Conservation (phyloP, 78 protist genomes). For the Cyanophora paradoxa region DNA sequence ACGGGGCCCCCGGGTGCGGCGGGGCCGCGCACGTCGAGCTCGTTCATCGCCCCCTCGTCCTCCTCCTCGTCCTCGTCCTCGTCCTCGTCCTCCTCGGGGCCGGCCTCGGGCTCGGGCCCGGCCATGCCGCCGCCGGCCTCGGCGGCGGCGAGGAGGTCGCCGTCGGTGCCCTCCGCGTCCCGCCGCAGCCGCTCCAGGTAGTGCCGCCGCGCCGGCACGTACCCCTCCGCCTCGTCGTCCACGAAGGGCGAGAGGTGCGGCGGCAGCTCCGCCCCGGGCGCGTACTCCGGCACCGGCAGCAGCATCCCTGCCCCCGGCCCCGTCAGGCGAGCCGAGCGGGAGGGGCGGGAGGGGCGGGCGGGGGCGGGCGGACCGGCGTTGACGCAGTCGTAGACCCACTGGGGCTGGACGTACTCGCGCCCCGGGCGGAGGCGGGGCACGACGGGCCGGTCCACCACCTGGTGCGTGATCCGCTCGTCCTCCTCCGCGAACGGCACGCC, state of each 20-base stretch:
- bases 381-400: constrained; percentile 90
- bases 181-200: background rate
- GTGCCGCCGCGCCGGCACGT: constrained; percentile 8
- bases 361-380: too few species aligned
- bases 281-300: constrained; percentile 46
- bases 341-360: too few species aligned
- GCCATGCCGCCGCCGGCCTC: constrained; percentile 6
- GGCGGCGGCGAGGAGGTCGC: constrained; percentile 35
- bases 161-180: background rate
- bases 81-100: background rate
- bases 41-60: background rate
- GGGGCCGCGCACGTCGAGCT: too few species aligned
- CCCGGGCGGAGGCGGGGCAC: background rate
- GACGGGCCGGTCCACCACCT: background rate
- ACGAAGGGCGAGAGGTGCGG: constrained; percentile 92
- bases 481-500: constrained; percentile 7
- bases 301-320: too few species aligned
- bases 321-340: too few species aligned
- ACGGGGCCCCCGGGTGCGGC: too few species aligned
- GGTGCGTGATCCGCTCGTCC: constrained; percentile 17
- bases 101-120: background rate
- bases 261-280: constrained; percentile 37
- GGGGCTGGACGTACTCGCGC: constrained; percentile 78
- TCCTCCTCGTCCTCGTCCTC: constrained; percentile 15
- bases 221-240: constrained; percentile 32